Base-by-base conservation (phyloP, 2,329 filamentous ascomycete species). In the Cryphonectria nitschkei region DNA sequence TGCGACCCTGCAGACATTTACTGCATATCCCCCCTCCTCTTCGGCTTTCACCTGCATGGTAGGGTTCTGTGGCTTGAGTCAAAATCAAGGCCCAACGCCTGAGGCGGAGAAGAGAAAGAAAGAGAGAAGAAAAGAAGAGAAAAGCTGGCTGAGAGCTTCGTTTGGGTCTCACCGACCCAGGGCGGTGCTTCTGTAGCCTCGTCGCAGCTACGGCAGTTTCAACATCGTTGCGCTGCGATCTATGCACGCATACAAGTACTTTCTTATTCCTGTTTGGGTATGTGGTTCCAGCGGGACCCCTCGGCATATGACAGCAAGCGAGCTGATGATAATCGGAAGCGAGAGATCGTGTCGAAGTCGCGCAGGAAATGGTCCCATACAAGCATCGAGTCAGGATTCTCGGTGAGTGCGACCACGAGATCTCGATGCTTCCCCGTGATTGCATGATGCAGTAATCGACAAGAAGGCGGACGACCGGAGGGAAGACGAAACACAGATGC, bases 161-260 rank as follows among this genome's bases (percentile, higher is more conserved):
- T 9, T 62, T 26, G 43, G 61, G 63, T 65, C 26, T 65, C 43
- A 65, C 63, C 63, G 19, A 22, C 16, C 16, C 63, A 34, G 22
- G 16, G 26, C 22, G 1, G 41, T 19, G 29, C 16, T 43, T 16
- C 29, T 34, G 32, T 32, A 50, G 43, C 43, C 29, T 32, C 16
- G 29, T 32, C 16, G 43, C n/a, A 16, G 5, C 22, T 43, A 14
- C 19, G 26, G 43, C n/a, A 22, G 29, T n/a, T 50, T 50, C 29
- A 22, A 37, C 52, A 16, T 65, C 43, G 43, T 54, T 65, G 41
- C 43, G 50, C 29, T 19, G 11, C 43, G 50, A n/a, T 16, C 9
- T 19, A 19, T 32, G 54, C 2, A 34, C 9, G 52, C 46, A 50
- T 22, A 7, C 11, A 50, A 22, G 22, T 22, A 9, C 46, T 9